Percentiles rank a stretch among this genome's conserved stretches.
Evolutionary conservation across 306 rosid species (phyloP).

Genomic region (Acacia melanoxylon): DNA sequence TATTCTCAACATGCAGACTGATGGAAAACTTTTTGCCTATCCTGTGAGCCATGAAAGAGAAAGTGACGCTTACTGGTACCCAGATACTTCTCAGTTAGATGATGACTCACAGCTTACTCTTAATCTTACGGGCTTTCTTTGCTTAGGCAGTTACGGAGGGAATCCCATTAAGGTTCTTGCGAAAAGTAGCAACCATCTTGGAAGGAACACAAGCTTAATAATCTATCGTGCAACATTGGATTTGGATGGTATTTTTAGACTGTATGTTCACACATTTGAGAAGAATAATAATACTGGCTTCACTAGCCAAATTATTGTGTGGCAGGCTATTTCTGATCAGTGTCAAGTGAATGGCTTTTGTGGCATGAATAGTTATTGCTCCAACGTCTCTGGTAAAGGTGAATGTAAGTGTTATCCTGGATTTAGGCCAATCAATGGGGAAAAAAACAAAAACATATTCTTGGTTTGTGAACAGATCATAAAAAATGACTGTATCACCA

Average conservation of each 20-base stretch:
- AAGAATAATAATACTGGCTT: background rate
- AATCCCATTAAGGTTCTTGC: background rate
- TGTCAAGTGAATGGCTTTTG: conserved; percentile 39
- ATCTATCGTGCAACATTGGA: conserved; percentile 40
- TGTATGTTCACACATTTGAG: conserved; percentile 39
- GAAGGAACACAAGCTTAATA: background rate
- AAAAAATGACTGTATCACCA: conserved; percentile 26
- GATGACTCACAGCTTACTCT: background rate
- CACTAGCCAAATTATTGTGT: background rate
- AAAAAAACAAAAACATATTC: background rate
- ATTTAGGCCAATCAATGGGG: conserved; percentile 2
- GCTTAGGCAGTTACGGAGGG: fast-evolving
- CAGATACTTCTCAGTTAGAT: background rate
- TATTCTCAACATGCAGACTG: fast-evolving
- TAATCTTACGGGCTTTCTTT: conserved; percentile 7
- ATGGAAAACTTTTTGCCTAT: conserved; percentile 24
- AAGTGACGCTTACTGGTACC: background rate
- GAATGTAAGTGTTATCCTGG: conserved; percentile 40
- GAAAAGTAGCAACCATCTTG: background rate
- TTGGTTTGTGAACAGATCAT: conserved; percentile 10
- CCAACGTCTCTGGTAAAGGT: background rate
- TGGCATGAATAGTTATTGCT: conserved; percentile 45
- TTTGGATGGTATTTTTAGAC: conserved; percentile 33
- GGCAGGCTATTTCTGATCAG: conserved; percentile 8
- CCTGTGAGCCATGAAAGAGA: background rate